These are phyloP conservation scores for Lipomyces starkeyi DNA, from an alignment of 805 yeast genomes.

Conservation along the genomic window DNA sequence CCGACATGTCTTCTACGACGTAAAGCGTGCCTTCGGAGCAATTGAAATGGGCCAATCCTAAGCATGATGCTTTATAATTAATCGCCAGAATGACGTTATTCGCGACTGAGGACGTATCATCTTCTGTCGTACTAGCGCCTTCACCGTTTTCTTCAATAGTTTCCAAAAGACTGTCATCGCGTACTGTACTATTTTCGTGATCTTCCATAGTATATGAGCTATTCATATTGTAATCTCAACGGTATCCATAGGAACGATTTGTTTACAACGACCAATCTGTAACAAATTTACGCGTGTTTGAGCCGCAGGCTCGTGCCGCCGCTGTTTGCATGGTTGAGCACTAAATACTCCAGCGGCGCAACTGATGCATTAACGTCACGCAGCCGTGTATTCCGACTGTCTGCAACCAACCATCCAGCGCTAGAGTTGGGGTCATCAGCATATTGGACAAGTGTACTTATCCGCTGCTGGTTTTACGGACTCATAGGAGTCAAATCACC, in stretches of 20 bases:
- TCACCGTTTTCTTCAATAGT: not conserved
- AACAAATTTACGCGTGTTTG: not conserved
- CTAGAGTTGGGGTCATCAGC: not conserved
- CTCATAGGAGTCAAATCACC: not conserved
- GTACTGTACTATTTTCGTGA: not conserved
- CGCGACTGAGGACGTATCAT: not conserved
- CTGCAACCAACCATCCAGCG: not conserved
- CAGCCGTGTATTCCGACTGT: not conserved
- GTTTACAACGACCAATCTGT: not conserved
- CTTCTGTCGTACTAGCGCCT: not conserved
- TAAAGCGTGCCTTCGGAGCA: conserved; percentile 22
- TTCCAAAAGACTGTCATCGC: not conserved
- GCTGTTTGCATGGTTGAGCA: not conserved
- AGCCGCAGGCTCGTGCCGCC: not conserved
- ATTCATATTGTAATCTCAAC: not conserved
- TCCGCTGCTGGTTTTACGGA: not conserved
- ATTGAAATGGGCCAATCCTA: conserved; percentile 26
- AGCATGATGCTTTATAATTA: conserved; percentile 21
- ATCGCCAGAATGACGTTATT: conserved; percentile 23
- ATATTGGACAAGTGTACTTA: not conserved
- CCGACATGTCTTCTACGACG: conserved; percentile 29
- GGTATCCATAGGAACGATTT: not conserved
- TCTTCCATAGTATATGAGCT: not conserved
- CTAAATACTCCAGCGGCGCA: not conserved
- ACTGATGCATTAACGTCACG: conserved; percentile 6